Percentiles rank a stretch among this genome's conserved stretches.
phyloP scores from a whole-genome alignment of 371 early-diverging fungal genomes.

The Funneliformis caledonium region DNA sequence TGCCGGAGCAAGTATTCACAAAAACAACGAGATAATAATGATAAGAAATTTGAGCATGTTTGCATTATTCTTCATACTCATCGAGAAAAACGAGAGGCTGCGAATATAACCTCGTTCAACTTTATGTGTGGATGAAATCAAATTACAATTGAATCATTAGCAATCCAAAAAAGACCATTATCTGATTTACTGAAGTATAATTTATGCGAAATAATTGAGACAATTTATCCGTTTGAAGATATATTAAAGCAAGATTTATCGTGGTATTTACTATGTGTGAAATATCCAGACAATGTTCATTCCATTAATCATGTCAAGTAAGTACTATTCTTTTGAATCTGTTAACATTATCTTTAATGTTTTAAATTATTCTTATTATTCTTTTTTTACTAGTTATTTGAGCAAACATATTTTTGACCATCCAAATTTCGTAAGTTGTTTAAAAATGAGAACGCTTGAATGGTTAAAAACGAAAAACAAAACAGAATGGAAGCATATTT shows the following conservation, averaged over 20 bases:
- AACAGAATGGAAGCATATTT: conserved; percentile 34
- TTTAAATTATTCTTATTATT: neutral
- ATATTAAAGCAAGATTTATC: conserved; percentile 35
- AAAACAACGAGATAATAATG: neutral
- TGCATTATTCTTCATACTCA: conserved; percentile 40
- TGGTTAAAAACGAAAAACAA: conserved; percentile 7
- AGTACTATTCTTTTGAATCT: neutral
- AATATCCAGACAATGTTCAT: conserved; percentile 18
- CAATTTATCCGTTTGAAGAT: conserved; percentile 34
- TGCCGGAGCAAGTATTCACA: conserved; percentile 24
- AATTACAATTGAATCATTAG: conserved; percentile 29
- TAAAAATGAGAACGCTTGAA: conserved; percentile 5
- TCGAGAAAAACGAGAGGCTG: neutral
- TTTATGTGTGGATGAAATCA: conserved; percentile 40
- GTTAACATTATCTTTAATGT: neutral
- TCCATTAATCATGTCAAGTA: conserved; percentile 27
- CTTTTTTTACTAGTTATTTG: neutral
- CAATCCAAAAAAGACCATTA: conserved; percentile 2
- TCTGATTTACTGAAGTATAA: conserved; percentile 1
- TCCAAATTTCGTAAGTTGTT: conserved; percentile 5
- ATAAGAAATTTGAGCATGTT: conserved; percentile 4
- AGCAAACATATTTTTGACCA: conserved; percentile 25
- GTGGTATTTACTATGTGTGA: conserved; percentile 38
- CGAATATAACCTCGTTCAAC: neutral
- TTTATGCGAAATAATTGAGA: conserved; percentile 15